A percentile compares a stretch with the other conserved stretches of the same genome.
Evolutionary conservation across 352 stramenopile genomes (phyloP).

Genomic region (Phytophthora fragariae): DNA sequence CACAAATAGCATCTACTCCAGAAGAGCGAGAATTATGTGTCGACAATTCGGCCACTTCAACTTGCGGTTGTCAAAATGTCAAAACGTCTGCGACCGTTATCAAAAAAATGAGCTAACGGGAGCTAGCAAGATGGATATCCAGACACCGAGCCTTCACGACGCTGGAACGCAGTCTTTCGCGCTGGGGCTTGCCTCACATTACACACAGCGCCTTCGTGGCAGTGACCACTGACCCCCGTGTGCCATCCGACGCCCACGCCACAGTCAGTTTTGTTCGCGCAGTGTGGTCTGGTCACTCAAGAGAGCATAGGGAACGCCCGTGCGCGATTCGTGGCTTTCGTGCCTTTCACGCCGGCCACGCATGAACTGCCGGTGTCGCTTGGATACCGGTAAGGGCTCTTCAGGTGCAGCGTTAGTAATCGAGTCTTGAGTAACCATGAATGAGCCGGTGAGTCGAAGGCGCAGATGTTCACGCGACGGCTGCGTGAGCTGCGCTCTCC

Average conservation of each 20-base stretch:
- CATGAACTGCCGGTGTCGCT: constrained; percentile 2
- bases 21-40: neutral
- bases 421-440: constrained; percentile 12
- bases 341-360: constrained; percentile 5
- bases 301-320: neutral
- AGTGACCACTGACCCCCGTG: constrained; percentile 14
- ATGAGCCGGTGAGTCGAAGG: constrained; percentile 30
- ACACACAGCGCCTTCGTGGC: constrained; percentile 13
- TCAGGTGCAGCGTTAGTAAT: constrained; percentile 30
- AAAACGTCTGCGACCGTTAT: neutral
- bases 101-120: neutral
- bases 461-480: constrained; percentile 1
- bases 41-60: neutral
- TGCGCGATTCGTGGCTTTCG: neutral
- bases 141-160: neutral
- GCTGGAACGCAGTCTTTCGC: constrained; percentile 30
- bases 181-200: constrained; percentile 11
- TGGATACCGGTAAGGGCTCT: constrained; percentile 10
- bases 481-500: neutral
- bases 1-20: too few species aligned
- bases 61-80: neutral
- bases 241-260: neutral
- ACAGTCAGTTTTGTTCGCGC: constrained; percentile 16
- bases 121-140: neutral
- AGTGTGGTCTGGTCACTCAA: constrained; percentile 14